Conservation (phyloP, 495 filamentous ascomycete genomes). For the Recurvomyces mirabilis region DNA sequence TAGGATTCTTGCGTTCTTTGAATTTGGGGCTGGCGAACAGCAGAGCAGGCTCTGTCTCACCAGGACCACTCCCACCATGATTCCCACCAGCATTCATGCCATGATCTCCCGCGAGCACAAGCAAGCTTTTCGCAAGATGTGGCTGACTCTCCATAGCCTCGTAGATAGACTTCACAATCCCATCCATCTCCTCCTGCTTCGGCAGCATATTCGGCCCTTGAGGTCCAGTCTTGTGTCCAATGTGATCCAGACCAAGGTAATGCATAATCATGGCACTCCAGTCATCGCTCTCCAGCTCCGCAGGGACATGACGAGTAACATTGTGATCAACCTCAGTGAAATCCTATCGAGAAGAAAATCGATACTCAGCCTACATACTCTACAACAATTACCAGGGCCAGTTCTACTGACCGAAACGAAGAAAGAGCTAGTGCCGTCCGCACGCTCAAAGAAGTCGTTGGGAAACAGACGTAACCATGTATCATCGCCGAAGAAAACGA, state of each 20-base stretch:
- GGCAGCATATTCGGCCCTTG: conserved; percentile 77
- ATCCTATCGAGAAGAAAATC: conserved; percentile 47
- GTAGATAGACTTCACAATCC: conserved; percentile 64
- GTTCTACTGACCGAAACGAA: conserved; percentile 77
- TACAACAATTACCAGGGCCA: conserved; percentile 14
- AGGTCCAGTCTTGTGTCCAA: conserved; percentile 94
- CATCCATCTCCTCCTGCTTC: conserved; percentile 94
- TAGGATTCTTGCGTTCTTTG: conserved; percentile 37
- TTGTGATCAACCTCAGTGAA: conserved; percentile 97
- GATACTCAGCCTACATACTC: conserved; percentile 26
- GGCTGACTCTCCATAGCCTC: conserved; percentile 53
- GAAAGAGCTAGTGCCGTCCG: conserved; percentile 92
- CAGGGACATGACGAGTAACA: conserved; percentile 78
- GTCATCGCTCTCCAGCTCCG: conserved; percentile 62
- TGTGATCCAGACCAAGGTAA: conserved; percentile 93
- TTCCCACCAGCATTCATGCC: conserved; percentile 99
- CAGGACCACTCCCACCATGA: conserved; percentile 82
- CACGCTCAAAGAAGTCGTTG: conserved; percentile 58
- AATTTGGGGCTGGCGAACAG: conserved; percentile 87
- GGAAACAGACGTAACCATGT: conserved; percentile 98
- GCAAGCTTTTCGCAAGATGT: conserved; percentile 65
- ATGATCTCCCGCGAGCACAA: conserved; percentile 87
- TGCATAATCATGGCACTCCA: conserved; percentile 93
- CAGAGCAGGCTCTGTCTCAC: conserved; percentile 87
- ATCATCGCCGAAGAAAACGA: conserved; percentile 95